phyloP scores from a whole-genome alignment of 2,329 filamentous ascomycete species.

The Aspergillus sergii region DNA sequence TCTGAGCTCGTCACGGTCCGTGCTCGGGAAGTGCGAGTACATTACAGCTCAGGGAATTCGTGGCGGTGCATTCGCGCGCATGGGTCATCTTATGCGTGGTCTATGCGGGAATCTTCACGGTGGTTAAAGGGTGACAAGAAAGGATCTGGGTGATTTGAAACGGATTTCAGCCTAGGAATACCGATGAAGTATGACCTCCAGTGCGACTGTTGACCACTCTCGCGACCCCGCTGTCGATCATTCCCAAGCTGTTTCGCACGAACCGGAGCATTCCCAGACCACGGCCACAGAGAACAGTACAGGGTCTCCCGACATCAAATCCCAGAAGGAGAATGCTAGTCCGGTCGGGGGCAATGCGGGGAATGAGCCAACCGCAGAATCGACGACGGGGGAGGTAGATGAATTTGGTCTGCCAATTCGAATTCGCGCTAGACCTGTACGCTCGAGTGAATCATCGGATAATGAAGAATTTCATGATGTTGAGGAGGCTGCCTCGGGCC shows the following conservation, averaged over 20 bases:
- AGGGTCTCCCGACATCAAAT: slow-evolving; percentile 13
- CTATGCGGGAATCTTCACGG: slow-evolving; percentile 19
- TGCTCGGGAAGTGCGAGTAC: slow-evolving; percentile 3
- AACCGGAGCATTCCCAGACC: slow-evolving; percentile 15
- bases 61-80: slow-evolving; percentile 18
- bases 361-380: slow-evolving; percentile 6
- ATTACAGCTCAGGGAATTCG: background rate
- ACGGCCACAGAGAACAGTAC: slow-evolving; percentile 10
- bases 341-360: slow-evolving; percentile 8
- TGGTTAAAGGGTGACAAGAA: slow-evolving; percentile 11
- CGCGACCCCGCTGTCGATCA: slow-evolving; percentile 26
- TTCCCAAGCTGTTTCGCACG: slow-evolving; percentile 10
- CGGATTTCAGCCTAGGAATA: slow-evolving; percentile 2
- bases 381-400: slow-evolving; percentile 32
- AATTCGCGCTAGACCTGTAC: slow-evolving; percentile 21
- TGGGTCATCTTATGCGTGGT: slow-evolving; percentile 18
- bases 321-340: slow-evolving; percentile 21
- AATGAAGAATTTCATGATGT: slow-evolving; percentile 26
- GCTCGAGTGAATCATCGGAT: slow-evolving; percentile 19
- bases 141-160: slow-evolving; percentile 6
- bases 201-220: slow-evolving; percentile 30
- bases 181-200: slow-evolving; percentile 36
- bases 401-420: slow-evolving; percentile 46
- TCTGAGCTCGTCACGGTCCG: slow-evolving; percentile 1
- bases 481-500: slow-evolving; percentile 9